Evolutionary conservation across 169 alveolate species (phyloP).

Genomic region (Eimeria mitis): DNA sequence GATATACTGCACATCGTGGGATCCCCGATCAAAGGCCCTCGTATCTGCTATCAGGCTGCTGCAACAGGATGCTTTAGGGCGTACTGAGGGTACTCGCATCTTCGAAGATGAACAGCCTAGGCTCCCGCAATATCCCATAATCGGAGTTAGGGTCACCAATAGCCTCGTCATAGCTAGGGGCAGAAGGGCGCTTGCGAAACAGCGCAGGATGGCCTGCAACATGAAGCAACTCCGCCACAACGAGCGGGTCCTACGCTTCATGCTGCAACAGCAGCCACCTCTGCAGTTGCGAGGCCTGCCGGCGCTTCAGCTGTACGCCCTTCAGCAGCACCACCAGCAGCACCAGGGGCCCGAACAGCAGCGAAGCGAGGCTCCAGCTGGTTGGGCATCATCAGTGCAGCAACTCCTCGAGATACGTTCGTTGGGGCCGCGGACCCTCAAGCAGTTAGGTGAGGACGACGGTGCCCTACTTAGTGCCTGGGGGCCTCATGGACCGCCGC

Average conservation of each 20-base stretch:
- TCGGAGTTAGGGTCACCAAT: slow-evolving; percentile 55
- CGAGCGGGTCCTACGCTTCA: slow-evolving; percentile 67
- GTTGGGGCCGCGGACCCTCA: slow-evolving; percentile 3
- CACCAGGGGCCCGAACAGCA: background rate
- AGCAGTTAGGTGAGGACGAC: slow-evolving; percentile 26
- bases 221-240: slow-evolving; percentile 79
- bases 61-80: slow-evolving; percentile 26
- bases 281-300: slow-evolving; percentile 65
- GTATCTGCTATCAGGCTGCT: slow-evolving; percentile 56
- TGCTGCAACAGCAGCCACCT: slow-evolving; percentile 70
- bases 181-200: slow-evolving; percentile 66
- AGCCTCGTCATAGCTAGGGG: slow-evolving; percentile 72
- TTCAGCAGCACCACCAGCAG: background rate
- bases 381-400: background rate
- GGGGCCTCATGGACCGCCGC: slow-evolving; percentile 38
- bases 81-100: background rate
- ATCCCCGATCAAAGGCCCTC: slow-evolving; percentile 76
- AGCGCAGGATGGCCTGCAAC: slow-evolving; percentile 76
- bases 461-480: slow-evolving; percentile 47
- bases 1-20: slow-evolving; percentile 75
- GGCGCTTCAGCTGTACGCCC: slow-evolving; percentile 71
- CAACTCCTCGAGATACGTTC: slow-evolving; percentile 42
- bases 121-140: slow-evolving; percentile 56
- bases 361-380: background rate
- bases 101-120: background rate